Evolutionary conservation across 2,329 filamentous ascomycete genomes (phyloP), one percentile per base, ranked within the genome.

Genomic region (Alternaria brassicicola): DNA sequence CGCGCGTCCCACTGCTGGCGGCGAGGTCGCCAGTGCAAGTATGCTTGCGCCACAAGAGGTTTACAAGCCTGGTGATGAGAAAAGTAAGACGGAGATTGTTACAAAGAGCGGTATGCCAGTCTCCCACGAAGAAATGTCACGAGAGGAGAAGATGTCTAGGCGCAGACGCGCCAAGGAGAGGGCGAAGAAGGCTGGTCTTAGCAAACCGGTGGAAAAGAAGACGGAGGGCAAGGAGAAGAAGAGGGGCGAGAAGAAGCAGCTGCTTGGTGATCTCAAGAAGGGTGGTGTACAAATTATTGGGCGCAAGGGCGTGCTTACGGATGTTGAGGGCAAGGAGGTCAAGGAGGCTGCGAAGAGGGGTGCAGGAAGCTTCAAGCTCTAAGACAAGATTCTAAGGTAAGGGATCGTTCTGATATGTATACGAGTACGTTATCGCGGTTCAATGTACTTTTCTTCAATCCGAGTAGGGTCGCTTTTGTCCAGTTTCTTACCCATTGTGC

Each of bases 21-120:
- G 89, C 71, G 91, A 90, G 39, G 86, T 93, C 57, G 83, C 84
- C 13, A 87, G 87, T 25, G 77, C 76, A 30, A 91, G 89, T 71
- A 90, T 90, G 82, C 85, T 99, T 59, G 95, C 95, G 43, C 95
- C 95, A 3, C 95, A 98, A 74, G 95, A 99, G 78, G 84, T 99
- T 25, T 99, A 98, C 82, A 88, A 87, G 69, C 88, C 92, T n/a
- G 88, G 88, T 61, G 88, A 89, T 69, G 85, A 86, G 61, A 87
- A 82, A 59, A 85, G 83, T 64, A 84, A 84, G 68, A 88, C 88
- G 50, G 93, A 97, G 76, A 82, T 97, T 35, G 85, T 93, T 31
- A 84, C 88, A 55, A 93, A 90, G 84, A 88, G 85, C 69, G 94
- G 93, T 23, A 81, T 91, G 68, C 90, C 92, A 1, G 79, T 96